Evolutionary conservation across 2,329 filamentous ascomycete genomes (phyloP).

Genomic region (Cercospora sp.): DNA sequence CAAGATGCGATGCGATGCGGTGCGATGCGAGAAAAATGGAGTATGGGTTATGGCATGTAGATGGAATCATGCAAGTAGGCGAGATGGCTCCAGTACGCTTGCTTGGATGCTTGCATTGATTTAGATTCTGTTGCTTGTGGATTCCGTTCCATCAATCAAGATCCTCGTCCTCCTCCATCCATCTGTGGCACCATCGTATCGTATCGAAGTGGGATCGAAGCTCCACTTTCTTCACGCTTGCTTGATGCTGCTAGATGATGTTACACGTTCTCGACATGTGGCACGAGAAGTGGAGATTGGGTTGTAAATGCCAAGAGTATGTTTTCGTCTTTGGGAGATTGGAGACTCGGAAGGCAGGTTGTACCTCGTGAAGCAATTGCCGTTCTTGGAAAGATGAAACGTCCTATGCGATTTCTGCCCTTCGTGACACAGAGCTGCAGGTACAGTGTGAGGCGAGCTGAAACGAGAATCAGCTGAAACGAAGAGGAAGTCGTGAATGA

Average conservation of each 20-base stretch:
- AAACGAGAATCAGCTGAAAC: neutral
- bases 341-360: neutral
- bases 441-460: neutral
- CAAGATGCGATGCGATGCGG: no score
- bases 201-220: no score
- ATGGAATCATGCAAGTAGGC: no score
- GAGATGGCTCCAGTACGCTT: no score
- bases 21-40: no score
- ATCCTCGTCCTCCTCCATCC: no score
- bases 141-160: no score
- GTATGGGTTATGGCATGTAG: no score
- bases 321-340: neutral
- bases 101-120: neutral
- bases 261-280: neutral
- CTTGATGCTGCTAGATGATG: neutral
- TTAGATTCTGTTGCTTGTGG: neutral
- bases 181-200: no score
- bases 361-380: neutral
- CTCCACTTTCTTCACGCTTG: neutral
- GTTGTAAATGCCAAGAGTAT: neutral
- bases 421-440: neutral
- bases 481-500: neutral
- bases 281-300: neutral
- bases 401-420: neutral
- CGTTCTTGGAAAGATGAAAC: neutral